Evolutionary conservation across 306 rosid species (phyloP).

Genomic region (Herpetospermum pedunculosum): DNA sequence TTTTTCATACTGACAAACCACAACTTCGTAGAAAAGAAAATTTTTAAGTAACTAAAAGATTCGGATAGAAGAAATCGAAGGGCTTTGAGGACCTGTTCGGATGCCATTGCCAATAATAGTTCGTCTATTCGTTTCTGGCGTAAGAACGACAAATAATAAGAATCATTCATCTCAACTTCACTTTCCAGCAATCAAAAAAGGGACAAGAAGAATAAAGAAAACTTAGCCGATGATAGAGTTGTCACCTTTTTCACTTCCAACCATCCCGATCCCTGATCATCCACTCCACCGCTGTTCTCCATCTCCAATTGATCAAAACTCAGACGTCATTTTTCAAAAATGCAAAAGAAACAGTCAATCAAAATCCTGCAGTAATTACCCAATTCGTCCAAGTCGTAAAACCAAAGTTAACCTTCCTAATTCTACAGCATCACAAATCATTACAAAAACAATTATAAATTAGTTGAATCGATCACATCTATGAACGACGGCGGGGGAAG

Average conservation of each 20-base stretch:
- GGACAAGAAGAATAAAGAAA: not conserved
- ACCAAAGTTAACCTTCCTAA: not conserved
- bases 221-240: not conserved
- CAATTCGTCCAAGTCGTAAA: not conserved
- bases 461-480: constrained; percentile 7
- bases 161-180: not conserved
- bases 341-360: not conserved
- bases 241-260: constrained; percentile 86
- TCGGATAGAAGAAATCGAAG: not conserved
- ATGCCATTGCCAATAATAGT: not conserved
- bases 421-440: not conserved
- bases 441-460: not conserved
- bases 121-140: constrained; percentile 7
- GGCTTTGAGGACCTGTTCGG: not conserved
- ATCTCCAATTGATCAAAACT: constrained; percentile 37
- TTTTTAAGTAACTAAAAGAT: not conserved
- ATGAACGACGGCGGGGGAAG: not conserved
- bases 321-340: constrained; percentile 6
- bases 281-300: constrained; percentile 54
- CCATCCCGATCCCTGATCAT: constrained; percentile 97
- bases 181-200: not conserved
- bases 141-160: not conserved
- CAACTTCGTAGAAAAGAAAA: not conserved
- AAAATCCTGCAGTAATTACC: not conserved
- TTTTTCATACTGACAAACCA: not conserved